phyloP scores from a whole-genome alignment of 225 moss, liverwort and hornwort species.

The Bryum argenteum region DNA sequence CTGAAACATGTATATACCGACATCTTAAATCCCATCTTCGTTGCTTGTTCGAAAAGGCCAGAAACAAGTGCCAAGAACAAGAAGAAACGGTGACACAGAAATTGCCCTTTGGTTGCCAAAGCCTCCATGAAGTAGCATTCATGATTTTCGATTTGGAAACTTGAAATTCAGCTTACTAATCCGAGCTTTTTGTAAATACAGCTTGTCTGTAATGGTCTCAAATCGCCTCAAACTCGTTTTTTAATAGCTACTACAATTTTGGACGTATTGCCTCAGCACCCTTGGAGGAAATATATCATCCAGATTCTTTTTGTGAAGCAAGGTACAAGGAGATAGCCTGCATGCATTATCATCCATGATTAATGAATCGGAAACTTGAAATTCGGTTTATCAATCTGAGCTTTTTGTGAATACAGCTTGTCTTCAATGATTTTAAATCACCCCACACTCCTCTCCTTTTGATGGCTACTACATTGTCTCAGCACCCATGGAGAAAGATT shows the following conservation, averaged over 20 bases:
- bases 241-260: too few relatives aligned
- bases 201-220: conserved; percentile 14
- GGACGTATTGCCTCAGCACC: too few relatives aligned
- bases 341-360: background rate
- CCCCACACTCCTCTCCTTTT: background rate
- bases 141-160: conserved; percentile 17
- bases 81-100: conserved; percentile 27
- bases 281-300: too few relatives aligned
- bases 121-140: background rate
- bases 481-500: background rate
- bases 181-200: conserved; percentile 21
- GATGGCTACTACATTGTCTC: background rate
- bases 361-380: conserved; percentile 18
- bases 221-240: background rate
- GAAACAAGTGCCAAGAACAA: conserved; percentile 16
- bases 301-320: too few relatives aligned
- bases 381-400: conserved; percentile 18
- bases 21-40: conserved; percentile 54
- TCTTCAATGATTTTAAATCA: conserved; percentile 12
- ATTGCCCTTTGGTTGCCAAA: conserved; percentile 8
- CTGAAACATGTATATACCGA: conserved; percentile 67
- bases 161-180: conserved; percentile 17
- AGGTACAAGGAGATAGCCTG: too few relatives aligned
- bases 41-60: conserved; percentile 36
- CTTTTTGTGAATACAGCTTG: conserved; percentile 21